Conservation (phyloP, 2,329 filamentous ascomycete species). For the Bipolaris oryzae region DNA sequence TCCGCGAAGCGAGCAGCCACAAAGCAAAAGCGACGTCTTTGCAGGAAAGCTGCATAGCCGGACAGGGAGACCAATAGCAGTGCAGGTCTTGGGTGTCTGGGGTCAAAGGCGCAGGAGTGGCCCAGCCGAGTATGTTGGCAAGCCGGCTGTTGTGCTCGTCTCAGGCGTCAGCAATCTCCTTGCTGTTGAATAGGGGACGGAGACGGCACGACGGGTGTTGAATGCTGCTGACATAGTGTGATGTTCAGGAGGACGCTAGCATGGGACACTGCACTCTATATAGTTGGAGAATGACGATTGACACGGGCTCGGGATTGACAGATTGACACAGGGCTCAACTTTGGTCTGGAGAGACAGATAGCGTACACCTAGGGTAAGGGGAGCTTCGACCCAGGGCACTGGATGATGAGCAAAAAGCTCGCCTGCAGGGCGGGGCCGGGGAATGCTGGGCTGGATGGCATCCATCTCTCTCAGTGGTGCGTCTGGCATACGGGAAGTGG, state of each 20-base stretch:
- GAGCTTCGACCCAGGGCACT: conserved; percentile 17
- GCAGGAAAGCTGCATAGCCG: conserved; percentile 21
- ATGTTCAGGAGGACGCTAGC: neutral
- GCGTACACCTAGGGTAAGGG: neutral
- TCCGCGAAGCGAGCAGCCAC: conserved; percentile 36
- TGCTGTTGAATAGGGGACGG: conserved; percentile 18
- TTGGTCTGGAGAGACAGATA: conserved; percentile 5
- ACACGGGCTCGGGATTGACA: neutral
- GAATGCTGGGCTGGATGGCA: conserved; percentile 9
- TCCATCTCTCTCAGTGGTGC: conserved; percentile 8
- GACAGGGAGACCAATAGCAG: conserved; percentile 22
- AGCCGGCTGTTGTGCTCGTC: conserved; percentile 24
- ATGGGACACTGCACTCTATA: too few species aligned
- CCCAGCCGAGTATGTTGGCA: conserved; percentile 26
- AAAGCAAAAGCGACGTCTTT: conserved; percentile 19
- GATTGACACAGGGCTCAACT: conserved; percentile 8
- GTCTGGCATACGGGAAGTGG: conserved; percentile 9
- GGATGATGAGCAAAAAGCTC: conserved; percentile 19
- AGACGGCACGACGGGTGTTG: conserved; percentile 4
- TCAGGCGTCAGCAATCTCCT: conserved; percentile 37
- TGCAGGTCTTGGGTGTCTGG: conserved; percentile 10
- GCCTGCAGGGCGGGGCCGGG: conserved; percentile 6
- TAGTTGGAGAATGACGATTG: too few species aligned
- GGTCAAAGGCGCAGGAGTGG: conserved; percentile 12
- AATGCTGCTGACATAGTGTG: neutral